Base-by-base conservation (phyloP, 495 filamentous ascomycete species). In the Venustampulla echinocandica region DNA sequence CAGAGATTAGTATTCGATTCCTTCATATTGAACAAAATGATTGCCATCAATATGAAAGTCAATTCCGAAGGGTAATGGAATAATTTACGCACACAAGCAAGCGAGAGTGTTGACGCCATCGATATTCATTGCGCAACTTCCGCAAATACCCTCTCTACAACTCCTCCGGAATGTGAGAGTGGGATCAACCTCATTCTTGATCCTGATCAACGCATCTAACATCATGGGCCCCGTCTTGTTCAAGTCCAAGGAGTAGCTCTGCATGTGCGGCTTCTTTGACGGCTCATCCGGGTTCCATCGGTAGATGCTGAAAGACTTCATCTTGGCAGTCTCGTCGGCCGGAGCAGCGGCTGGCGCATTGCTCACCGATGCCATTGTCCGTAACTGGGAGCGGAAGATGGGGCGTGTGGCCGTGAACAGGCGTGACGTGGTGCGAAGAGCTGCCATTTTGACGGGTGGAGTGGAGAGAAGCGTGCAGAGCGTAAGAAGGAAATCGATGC, bases 141-240 rank as follows among this genome's bases (percentile, higher is more conserved):
- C 92, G 62, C 92, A 98, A 61, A 98, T 98, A 50, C 92, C 92
- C 75, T 98, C 92, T 68, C 92, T 69, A 73, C 92, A 98, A 60
- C 85, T 90, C 61, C 92, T 69, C 55, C 92, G 76, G 74, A 98
- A 98, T 37, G 92, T 98, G 59, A 98, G 68, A 28, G 92, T 96
- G 18, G 92, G 92, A 66, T 98, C 92, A 23, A 94, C 61, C 75
- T 98, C 92, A 69, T 98, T 98, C 87, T 98, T 98, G 71, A 98
- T 92, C 53, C 90, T 72, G 62, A 98, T 93, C 56, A 98, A 69
- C 41, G 92, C 92, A 66, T 98, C 92, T 54, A 98, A 71, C 64
- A 97, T 78, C 92, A 98, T 98, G 53, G 92, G 92, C 6, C 92
- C 92, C 37, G 92, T 98, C 82, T 95, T 94, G 71, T 96, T 96